Conservation (phyloP, 2,329 filamentous ascomycete species). For the Aschersonia sp. region DNA sequence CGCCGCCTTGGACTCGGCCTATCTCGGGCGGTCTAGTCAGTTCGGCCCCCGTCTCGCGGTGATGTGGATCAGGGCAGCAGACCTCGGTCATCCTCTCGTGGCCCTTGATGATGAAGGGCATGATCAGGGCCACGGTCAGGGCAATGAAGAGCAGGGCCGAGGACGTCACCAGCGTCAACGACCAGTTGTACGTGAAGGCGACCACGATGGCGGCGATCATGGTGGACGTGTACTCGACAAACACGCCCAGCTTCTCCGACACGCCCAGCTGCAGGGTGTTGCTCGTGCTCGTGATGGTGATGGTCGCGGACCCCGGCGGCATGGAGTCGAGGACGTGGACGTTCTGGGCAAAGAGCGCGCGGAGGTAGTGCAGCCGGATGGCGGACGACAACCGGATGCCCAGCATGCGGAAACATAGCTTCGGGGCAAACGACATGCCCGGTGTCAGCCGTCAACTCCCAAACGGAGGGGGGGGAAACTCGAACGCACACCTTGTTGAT, state of each 20-base stretch:
- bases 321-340: constrained; percentile 55
- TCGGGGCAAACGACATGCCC: not conserved
- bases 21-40: not conserved
- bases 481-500: constrained; percentile 31
- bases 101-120: constrained; percentile 42
- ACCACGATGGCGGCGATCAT: constrained; percentile 38
- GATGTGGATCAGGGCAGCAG: not conserved
- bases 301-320: constrained; percentile 44
- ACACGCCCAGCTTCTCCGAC: constrained; percentile 45
- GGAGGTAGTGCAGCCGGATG: constrained; percentile 49
- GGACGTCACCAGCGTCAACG: constrained; percentile 42
- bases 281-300: constrained; percentile 48
- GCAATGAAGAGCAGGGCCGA: constrained; percentile 41
- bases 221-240: constrained; percentile 39
- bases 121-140: constrained; percentile 28
- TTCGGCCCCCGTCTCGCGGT: not conserved
- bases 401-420: constrained; percentile 47
- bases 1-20: constrained; percentile 40
- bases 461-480: too few relatives aligned
- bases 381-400: constrained; percentile 46
- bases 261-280: constrained; percentile 52
- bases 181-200: constrained; percentile 43
- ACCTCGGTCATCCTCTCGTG: constrained; percentile 28
- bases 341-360: constrained; percentile 47
- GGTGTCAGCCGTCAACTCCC: too few relatives aligned